Conservation (phyloP, 148 eudicot species). For the Rhododendron molle region DNA sequence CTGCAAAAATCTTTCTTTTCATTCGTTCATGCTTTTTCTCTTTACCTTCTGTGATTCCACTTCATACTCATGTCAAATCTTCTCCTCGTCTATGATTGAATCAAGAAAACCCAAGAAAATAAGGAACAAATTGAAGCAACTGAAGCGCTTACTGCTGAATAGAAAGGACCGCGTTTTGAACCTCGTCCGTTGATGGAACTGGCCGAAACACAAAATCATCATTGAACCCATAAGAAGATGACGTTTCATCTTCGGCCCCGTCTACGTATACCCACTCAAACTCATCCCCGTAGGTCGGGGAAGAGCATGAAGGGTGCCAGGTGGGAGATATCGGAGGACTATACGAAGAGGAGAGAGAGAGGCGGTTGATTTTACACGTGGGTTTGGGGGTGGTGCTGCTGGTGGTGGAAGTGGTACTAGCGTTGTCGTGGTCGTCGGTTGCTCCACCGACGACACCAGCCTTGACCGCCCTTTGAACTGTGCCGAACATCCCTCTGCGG, state of each 20-base stretch:
- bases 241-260: constrained; percentile 10
- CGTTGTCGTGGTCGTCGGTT: too few species aligned
- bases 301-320: too few species aligned
- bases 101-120: not conserved
- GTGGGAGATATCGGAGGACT: too few species aligned
- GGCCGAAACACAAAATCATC: constrained; percentile 46
- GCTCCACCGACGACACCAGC: too few species aligned
- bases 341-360: constrained; percentile 13
- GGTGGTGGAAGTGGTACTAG: too few species aligned
- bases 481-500: too few species aligned
- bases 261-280: constrained; percentile 54
- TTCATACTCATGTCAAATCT: not conserved
- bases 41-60: not conserved
- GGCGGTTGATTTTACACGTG: not conserved
- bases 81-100: not conserved
- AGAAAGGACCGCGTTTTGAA: too few species aligned
- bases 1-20: not conserved
- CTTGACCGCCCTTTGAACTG: too few species aligned
- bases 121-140: not conserved
- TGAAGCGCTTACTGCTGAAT: constrained; percentile 35
- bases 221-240: not conserved
- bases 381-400: not conserved
- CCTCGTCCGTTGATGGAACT: constrained; percentile 31
- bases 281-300: constrained; percentile 11
- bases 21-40: not conserved